A percentile compares a stretch with the other conserved stretches of the same genome.
Evolutionary conservation across 2,329 filamentous ascomycete genomes (phyloP).

Genomic region (Beauveria caledonica): DNA sequence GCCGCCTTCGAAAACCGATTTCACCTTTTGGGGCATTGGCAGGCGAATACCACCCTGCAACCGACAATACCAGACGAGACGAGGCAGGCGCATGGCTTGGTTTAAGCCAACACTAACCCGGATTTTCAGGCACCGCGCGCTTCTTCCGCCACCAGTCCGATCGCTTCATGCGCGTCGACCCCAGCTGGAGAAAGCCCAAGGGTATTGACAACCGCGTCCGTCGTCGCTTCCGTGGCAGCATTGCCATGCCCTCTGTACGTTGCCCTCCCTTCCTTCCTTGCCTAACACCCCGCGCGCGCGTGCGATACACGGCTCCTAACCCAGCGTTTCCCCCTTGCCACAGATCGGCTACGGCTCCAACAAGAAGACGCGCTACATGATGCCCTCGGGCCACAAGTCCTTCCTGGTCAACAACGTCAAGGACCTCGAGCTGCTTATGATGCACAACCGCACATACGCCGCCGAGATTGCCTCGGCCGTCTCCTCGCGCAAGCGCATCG

Average conservation of each 20-base stretch:
- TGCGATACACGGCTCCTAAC: too few species aligned
- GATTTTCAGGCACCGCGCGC: constrained; percentile 69
- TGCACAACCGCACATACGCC: constrained; percentile 99
- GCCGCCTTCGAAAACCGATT: background rate
- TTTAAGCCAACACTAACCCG: background rate
- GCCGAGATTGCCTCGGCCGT: constrained; percentile 98
- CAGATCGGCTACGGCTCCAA: constrained; percentile 98
- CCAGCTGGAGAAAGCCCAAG: constrained; percentile 99
- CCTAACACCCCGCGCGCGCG: background rate
- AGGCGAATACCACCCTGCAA: too few species aligned
- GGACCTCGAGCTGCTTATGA: constrained; percentile 95
- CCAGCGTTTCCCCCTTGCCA: too few species aligned
- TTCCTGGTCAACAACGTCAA: constrained; percentile 97
- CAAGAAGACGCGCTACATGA: constrained; percentile 99
- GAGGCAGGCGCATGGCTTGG: background rate
- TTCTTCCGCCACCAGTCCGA: constrained; percentile 98
- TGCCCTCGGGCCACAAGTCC: constrained; percentile 98
- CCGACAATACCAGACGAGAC: background rate
- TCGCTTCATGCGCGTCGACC: constrained; percentile 84
- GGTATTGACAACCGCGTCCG: constrained; percentile 99
- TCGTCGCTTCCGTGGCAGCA: constrained; percentile 92
- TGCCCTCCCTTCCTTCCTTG: constrained; percentile 9
- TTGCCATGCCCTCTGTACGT: constrained; percentile 71
- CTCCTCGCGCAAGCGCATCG: constrained; percentile 96
- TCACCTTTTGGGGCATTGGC: background rate